These are phyloP conservation scores for Angomonas ambiguus DNA, from an alignment of 208 protist species.

Conservation along the genomic window DNA sequence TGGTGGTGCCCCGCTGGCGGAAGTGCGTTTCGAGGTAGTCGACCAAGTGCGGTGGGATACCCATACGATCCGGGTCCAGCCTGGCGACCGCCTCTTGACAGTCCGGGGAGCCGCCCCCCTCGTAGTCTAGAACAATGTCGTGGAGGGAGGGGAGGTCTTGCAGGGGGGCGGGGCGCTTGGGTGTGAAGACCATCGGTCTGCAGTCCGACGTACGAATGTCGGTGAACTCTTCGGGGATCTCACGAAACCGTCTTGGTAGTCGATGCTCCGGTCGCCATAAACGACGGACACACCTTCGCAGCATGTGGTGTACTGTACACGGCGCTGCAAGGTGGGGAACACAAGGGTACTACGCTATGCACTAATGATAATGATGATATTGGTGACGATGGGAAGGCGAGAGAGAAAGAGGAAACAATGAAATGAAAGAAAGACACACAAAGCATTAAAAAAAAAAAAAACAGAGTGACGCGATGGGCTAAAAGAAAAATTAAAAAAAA, in stretches of 20 bases:
- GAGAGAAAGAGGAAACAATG: conserved; percentile 14
- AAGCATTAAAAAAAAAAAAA: not conserved
- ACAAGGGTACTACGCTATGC: not conserved
- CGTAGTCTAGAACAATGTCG: conserved; percentile 15
- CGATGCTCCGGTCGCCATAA: conserved; percentile 65
- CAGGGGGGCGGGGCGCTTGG: conserved; percentile 58
- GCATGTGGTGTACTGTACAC: not conserved
- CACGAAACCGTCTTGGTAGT: conserved; percentile 70
- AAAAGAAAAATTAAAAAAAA: conserved; percentile 13
- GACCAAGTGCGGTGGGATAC: conserved; percentile 70
- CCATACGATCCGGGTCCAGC: conserved; percentile 77
- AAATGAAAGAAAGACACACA: not conserved
- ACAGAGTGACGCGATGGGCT: not conserved
- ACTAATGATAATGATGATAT: not conserved
- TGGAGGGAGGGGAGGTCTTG: conserved; percentile 32
- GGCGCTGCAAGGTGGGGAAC: not conserved
- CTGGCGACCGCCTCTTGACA: conserved; percentile 51
- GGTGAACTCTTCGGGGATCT: conserved; percentile 81
- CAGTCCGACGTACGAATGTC: conserved; percentile 56
- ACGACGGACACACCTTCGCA: not conserved
- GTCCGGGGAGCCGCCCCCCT: conserved; percentile 18
- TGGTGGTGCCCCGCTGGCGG: not conserved
- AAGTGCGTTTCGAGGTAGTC: conserved; percentile 17
- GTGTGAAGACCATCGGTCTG: conserved; percentile 78
- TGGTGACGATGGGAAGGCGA: not conserved